phyloP scores from a whole-genome alignment of 495 filamentous ascomycete genomes.

The Penicillium bovifimosum region DNA sequence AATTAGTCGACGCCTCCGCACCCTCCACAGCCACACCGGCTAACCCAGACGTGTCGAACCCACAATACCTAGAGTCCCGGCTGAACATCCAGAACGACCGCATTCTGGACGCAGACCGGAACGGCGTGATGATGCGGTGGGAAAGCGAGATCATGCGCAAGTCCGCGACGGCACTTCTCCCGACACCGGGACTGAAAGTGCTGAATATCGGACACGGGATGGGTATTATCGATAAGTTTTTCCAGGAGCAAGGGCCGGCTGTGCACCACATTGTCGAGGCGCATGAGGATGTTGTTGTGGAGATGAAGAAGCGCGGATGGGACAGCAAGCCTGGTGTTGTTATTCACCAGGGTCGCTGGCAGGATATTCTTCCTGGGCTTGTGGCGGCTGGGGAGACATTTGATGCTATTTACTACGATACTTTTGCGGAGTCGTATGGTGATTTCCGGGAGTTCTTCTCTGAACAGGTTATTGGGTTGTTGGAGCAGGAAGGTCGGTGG shows the following conservation, averaged over 20 bases:
- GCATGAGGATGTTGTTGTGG: constrained; percentile 71
- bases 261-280: constrained; percentile 88
- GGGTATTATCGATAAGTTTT: constrained; percentile 88
- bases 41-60: constrained; percentile 50
- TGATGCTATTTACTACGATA: constrained; percentile 97
- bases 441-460: constrained; percentile 83
- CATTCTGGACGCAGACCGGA: constrained; percentile 71
- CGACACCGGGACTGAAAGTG: constrained; percentile 56
- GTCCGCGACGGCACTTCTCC: constrained; percentile 60
- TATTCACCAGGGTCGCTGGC: constrained; percentile 75
- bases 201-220: constrained; percentile 95
- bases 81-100: constrained; percentile 70
- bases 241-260: constrained; percentile 60
- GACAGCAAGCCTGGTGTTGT: constrained; percentile 56
- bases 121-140: constrained; percentile 98
- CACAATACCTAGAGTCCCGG: constrained; percentile 68
- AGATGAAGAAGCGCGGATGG: constrained; percentile 62
- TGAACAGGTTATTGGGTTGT: constrained; percentile 73
- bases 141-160: constrained; percentile 84
- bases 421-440: constrained; percentile 87
- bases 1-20: constrained; percentile 29
- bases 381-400: constrained; percentile 65
- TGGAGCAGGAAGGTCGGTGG: constrained; percentile 70
- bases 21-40: constrained; percentile 12
- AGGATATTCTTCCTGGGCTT: constrained; percentile 70